Base-by-base conservation (phyloP, 2,329 filamentous ascomycete genomes). In the Metarhizium robertsii region DNA sequence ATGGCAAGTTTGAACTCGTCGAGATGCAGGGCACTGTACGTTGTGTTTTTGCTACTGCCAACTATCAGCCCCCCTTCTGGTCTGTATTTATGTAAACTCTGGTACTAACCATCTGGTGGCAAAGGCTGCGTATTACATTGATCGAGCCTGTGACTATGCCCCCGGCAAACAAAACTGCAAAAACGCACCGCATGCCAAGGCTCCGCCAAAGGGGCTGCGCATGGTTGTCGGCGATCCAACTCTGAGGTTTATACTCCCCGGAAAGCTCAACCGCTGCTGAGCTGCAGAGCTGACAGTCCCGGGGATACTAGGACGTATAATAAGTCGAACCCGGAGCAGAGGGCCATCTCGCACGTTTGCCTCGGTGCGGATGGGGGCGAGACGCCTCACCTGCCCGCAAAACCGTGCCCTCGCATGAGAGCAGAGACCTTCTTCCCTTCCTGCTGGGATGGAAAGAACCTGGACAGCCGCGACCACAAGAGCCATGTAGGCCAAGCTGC, bases 211-310 rank as follows among this genome's bases (percentile, higher is more conserved):
- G 18, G 81, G 77, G 53, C 83, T 88, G 61, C 80, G 83, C 53
- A 87, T 88, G 83, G 53, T 88, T 36, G 81, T 83, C 5, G 85
- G 85, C 38, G 74, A 84, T 61, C 73, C 79, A 56, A 73, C 74
- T 59, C 78, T 82, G 58, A 57, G 60, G 61, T 64, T 7, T 34
- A 34, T 5, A 52, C 32, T 25, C 4, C 25, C 25, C 25, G 25
- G 25, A 25, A 25, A 25, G 25, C 25, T 25, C 25, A 25, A 25
- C 25, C 25, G 25, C 25, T 25, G 25, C 25, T 34, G 7, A n/a
- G 5, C 14, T 16, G 10, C 20, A 14, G 16, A 4, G 25, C 20
- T 48, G 45, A 48, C 14, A 20, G 25, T 0, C 6, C 3, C 3
- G 8, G 20, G 20, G 13, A 25, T 25, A 4, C 6, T 16, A 65